Percentiles rank a stretch among this genome's conserved stretches.
Evolutionary conservation across 768 basidiomycete genomes (phyloP).

Genomic region (Leucogyrophana mollusca): DNA sequence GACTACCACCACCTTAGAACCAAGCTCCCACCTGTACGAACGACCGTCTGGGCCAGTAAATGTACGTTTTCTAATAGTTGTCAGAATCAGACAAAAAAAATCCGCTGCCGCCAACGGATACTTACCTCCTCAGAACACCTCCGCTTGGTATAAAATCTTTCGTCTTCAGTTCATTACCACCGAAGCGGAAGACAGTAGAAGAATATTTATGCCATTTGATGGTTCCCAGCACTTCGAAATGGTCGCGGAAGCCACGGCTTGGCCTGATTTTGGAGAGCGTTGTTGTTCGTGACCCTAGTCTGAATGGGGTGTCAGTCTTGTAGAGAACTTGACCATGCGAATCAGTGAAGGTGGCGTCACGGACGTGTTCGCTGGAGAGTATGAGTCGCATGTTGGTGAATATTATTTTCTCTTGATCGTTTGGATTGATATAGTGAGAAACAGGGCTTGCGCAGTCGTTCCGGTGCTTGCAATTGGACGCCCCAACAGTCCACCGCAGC

Average conservation of each 20-base stretch:
- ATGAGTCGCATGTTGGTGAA: not conserved
- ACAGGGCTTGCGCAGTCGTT: not conserved
- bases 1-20: not conserved
- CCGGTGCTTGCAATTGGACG: no score
- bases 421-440: no score
- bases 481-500: no score
- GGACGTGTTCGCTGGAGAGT: constrained; percentile 1
- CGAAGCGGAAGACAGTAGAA: constrained; percentile 19
- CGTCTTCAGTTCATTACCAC: constrained; percentile 15
- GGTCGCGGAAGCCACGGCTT: constrained; percentile 7
- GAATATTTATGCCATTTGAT: constrained; percentile 19
- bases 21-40: constrained; percentile 5
- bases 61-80: no score
- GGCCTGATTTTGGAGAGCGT: not conserved
- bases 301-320: not conserved
- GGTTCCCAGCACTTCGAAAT: constrained; percentile 18
- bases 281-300: not conserved
- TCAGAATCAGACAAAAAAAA: no score
- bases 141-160: constrained; percentile 4
- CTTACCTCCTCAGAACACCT: not conserved
- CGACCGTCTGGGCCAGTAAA: constrained; percentile 8
- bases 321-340: constrained; percentile 4
- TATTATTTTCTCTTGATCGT: no score
- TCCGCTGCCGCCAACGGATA: not conserved
- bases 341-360: not conserved